A percentile compares a stretch with the other conserved stretches of the same genome.
Conservation (phyloP, 2,329 filamentous ascomycete species). For the Penicillium sp. region DNA sequence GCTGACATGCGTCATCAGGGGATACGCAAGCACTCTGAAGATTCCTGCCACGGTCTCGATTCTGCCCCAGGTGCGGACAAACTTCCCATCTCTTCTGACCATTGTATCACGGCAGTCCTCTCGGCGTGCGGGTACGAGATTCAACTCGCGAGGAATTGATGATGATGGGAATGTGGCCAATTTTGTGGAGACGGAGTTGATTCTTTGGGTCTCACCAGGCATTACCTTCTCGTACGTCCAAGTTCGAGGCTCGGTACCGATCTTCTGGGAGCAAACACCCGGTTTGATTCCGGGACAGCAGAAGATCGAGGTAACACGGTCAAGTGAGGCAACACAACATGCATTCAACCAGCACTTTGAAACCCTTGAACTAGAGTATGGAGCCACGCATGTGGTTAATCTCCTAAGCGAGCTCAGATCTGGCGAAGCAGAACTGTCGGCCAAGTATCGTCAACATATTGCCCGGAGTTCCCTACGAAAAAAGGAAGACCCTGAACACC, state of each 20-base stretch:
- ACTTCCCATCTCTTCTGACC: constrained; percentile 79
- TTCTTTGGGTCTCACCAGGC: constrained; percentile 77
- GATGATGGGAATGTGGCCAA: constrained; percentile 97
- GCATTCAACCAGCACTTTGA: constrained; percentile 96
- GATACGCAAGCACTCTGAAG: constrained; percentile 84
- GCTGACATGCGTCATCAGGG: constrained; percentile 88
- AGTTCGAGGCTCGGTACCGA: constrained; percentile 85
- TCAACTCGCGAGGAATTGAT: constrained; percentile 96
- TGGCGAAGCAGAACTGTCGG: constrained; percentile 80
- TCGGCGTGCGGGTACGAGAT: constrained; percentile 85
- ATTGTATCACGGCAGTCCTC: constrained; percentile 92
- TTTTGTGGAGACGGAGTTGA: constrained; percentile 96
- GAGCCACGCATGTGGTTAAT: constrained; percentile 89
- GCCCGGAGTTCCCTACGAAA: constrained; percentile 70
- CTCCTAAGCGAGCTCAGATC: constrained; percentile 87
- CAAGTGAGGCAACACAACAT: constrained; percentile 85
- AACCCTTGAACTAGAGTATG: constrained; percentile 80
- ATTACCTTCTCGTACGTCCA: constrained; percentile 93
- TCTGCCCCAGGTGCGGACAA: constrained; percentile 63
- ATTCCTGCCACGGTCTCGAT: constrained; percentile 77
- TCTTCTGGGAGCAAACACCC: constrained; percentile 95
- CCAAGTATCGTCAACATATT: constrained; percentile 77
- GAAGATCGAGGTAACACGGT: constrained; percentile 88
- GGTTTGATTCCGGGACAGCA: constrained; percentile 89
- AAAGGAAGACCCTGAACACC: constrained; percentile 59